Base-by-base conservation (phyloP, 169 alveolate genomes). In the Pseudocohnilembus persalinus region DNA sequence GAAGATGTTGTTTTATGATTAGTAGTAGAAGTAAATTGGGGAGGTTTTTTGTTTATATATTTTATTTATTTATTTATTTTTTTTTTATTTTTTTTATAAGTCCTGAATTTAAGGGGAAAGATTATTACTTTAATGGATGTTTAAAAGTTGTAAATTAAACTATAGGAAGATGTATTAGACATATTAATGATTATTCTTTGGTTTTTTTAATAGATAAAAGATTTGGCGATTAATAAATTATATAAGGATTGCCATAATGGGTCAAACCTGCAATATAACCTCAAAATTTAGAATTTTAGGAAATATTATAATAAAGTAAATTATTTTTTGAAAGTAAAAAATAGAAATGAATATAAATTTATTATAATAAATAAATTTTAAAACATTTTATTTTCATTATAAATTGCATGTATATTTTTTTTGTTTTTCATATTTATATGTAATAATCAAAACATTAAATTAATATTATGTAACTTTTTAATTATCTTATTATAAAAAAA, bases 151-250 rank as follows among this genome's bases (percentile, higher is more conserved):
- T 99, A 31, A 99, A 99, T 87, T 99, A 99, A 92, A 93, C 99
- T 65, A 96, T 99, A 31, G 99, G 99, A 73, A 94, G 99, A 81
- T 98, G 99, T 26, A 96, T 99, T 78, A 93, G 99, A 63, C 99
- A 99, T 90, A 96, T 89, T 31, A 88, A 94, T 73, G 99, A 99
- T 91, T 99, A 95, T 93, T 98, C 99, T 0, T 92, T 97, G 0
- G 91, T 98, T 49, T 73, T 98, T 33, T 95, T 98, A 82, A 93
- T 98, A 27, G 99, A 98, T 87, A 73, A 89, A 30, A 92, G 99
- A 49, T 85, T 85, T 85, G 76, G 74, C 20, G 49, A 77, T 31
- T 33, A 85, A n/a, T 68, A 85, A 73, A 63, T 75, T 33, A 34
- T 34, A 30, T 29, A 33, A 27, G 79, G 83, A 30, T 73, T 85